Evolutionary conservation across 352 stramenopile genomes (phyloP).

Genomic region (Pythium phragmitis): DNA sequence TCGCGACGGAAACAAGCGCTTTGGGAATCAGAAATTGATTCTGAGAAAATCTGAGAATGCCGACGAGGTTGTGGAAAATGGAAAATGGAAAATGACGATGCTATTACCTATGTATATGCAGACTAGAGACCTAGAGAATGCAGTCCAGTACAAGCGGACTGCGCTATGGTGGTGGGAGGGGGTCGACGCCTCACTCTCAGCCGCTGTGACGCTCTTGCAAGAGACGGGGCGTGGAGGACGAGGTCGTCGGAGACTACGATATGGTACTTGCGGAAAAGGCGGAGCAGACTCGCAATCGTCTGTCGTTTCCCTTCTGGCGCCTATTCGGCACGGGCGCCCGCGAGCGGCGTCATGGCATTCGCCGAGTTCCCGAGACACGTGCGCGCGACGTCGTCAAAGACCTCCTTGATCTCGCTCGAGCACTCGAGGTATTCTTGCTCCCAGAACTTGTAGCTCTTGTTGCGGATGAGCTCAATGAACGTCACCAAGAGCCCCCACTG

Average conservation of each 20-base stretch:
- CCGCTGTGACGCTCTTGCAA: not conserved
- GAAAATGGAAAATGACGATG: not conserved
- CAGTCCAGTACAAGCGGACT: not conserved
- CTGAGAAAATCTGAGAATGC: not conserved
- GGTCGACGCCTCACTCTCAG: not conserved
- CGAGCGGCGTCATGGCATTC: conserved; percentile 30
- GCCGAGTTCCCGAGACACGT: conserved; percentile 86
- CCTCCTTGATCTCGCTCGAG: conserved; percentile 98
- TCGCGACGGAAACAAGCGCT: not conserved
- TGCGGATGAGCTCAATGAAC: conserved; percentile 99
- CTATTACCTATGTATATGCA: conserved; percentile 1
- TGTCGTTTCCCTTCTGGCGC: not conserved
- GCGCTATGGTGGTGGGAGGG: not conserved
- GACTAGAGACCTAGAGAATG: not conserved
- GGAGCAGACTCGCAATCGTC: not conserved
- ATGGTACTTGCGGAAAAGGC: not conserved
- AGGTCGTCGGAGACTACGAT: not conserved
- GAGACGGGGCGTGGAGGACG: not conserved
- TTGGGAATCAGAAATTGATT: not conserved
- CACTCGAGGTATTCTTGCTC: conserved; percentile 98
- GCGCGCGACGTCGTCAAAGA: conserved; percentile 98
- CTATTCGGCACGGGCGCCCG: conserved; percentile 5
- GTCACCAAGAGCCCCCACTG: conserved; percentile 97
- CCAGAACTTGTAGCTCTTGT: conserved; percentile 99
- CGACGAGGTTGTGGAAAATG: not conserved